Conservation (phyloP, 164 flowering plant genomes). For the Vitis riparia region DNA sequence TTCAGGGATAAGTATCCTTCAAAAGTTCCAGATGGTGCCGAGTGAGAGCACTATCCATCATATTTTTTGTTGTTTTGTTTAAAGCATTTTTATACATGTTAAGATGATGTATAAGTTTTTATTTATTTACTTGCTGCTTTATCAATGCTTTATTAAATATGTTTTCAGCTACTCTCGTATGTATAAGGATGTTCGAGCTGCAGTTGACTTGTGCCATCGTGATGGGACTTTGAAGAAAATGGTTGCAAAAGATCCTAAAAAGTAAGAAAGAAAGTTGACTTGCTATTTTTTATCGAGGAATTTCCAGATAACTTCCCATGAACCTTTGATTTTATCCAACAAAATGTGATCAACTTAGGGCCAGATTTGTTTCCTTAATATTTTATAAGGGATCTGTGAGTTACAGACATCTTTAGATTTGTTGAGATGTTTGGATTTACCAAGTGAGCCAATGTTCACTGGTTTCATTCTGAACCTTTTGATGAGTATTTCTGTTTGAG, state of each 20-base stretch:
- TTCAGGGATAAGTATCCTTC: conserved; percentile 79
- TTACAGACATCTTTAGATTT: no score
- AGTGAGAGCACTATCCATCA: conserved; percentile 46
- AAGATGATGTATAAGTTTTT: no score
- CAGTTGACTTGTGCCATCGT: conserved; percentile 97
- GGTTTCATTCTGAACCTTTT: no score
- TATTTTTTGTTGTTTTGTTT: not conserved
- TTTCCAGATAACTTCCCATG: no score
- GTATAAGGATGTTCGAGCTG: conserved; percentile 96
- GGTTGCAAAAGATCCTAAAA: conserved; percentile 89
- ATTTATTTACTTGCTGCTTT: not conserved
- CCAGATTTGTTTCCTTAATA: no score
- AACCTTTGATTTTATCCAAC: no score
- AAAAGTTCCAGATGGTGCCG: conserved; percentile 56
- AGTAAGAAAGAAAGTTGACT: conserved; percentile 33
- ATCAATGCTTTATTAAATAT: not conserved
- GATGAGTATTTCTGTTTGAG: no score
- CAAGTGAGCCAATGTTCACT: no score
- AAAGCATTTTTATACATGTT: not conserved
- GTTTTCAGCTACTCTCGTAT: conserved; percentile 70
- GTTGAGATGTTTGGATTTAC: no score
- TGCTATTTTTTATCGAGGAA: no score
- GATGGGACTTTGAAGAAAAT: conserved; percentile 97
- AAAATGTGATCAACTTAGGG: no score
- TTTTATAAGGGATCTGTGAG: no score